Conservation (phyloP, 2,329 filamentous ascomycete species). For the Aureobasidium musti region DNA sequence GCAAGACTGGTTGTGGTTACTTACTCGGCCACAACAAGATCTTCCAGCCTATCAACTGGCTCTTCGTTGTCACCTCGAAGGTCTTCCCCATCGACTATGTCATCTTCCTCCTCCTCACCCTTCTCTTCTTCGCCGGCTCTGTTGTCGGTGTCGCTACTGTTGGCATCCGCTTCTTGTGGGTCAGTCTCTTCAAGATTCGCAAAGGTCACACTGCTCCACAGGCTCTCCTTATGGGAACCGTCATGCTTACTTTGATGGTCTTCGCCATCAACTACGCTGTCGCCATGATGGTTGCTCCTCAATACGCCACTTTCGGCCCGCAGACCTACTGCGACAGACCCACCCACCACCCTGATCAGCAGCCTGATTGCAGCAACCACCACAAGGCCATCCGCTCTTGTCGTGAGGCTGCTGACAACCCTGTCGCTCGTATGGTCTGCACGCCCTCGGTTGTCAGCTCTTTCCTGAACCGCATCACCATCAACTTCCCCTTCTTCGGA, state of each 20-base stretch:
- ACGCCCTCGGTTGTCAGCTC: conserved; percentile 89
- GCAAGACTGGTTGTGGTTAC: conserved; percentile 88
- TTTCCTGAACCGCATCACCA: conserved; percentile 86
- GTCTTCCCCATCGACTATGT: conserved; percentile 92
- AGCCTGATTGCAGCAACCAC: conserved; percentile 73
- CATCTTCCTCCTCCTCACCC: conserved; percentile 78
- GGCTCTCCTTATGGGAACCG: conserved; percentile 85
- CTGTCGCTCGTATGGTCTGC: conserved; percentile 76
- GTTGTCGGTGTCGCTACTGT: conserved; percentile 82
- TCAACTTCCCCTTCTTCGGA: conserved; percentile 96
- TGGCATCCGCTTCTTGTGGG: conserved; percentile 95
- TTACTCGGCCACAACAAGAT: conserved; percentile 85
- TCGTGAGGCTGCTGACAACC: conserved; percentile 71
- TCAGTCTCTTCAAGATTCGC: conserved; percentile 87
- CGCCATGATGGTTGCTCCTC: conserved; percentile 90
- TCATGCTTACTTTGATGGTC: conserved; percentile 85
- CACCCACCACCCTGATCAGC: conserved; percentile 61
- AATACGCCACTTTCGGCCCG: conserved; percentile 91
- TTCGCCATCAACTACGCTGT: conserved; percentile 91
- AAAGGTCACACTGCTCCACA: conserved; percentile 88
- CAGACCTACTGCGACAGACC: conserved; percentile 88
- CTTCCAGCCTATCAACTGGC: conserved; percentile 93
- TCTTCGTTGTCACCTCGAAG: conserved; percentile 76
- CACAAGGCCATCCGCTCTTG: conserved; percentile 75
- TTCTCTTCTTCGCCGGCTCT: conserved; percentile 86